Evolutionary conservation across 306 rosid species (phyloP), one percentile per base, ranked within the genome.

Genomic region (Neltuma alba): DNA sequence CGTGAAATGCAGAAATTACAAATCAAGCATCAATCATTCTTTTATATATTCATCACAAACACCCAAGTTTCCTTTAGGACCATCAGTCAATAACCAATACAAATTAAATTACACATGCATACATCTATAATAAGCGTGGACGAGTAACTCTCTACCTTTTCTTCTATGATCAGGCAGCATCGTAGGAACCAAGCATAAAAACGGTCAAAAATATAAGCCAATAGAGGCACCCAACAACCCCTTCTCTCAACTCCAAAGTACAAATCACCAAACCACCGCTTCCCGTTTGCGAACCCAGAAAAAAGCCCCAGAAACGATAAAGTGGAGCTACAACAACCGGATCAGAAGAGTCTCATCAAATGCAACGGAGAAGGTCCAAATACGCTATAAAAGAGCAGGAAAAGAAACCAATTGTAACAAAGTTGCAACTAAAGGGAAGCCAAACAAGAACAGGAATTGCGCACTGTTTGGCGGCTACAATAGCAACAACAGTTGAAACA

Each of bases 141-240:
- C 37, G 44, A 75, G 38, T 71, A 67, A 86, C 73, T 80, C n/a
- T n/a, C 82, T 86, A 89, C 99, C 99, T 96, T 96, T n/a, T 90
- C 90, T 96, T 74, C 93, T 90, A 58, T 90, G 98, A 88, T 93
- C 99, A 76, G 89, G 86, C 86, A 83, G 91, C 99, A 91, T 93
- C 90, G 81, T 81, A 69, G 73, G 78, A 84, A 77, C 77, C 65
- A 74, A 89, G 87, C 93, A 90, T 89, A 75, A 81, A 75, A 75
- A 30, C 67, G 80, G 71, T 62, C 58, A 44, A 66, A 80, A 64
- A 77, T 81, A 72, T 70, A 73, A 75, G 54, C 79, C 81, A 85
- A 78, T 55, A 66, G 81, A 86, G 61, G 83, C 89, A 85, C 76
- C 85, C 55, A 89, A 79, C 83, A 81, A 78, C 83, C 73, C 85